A percentile compares a stretch with the other conserved stretches of the same genome.
Conservation (phyloP, 2,329 filamentous ascomycete species). For the Cladosporium sp. region DNA sequence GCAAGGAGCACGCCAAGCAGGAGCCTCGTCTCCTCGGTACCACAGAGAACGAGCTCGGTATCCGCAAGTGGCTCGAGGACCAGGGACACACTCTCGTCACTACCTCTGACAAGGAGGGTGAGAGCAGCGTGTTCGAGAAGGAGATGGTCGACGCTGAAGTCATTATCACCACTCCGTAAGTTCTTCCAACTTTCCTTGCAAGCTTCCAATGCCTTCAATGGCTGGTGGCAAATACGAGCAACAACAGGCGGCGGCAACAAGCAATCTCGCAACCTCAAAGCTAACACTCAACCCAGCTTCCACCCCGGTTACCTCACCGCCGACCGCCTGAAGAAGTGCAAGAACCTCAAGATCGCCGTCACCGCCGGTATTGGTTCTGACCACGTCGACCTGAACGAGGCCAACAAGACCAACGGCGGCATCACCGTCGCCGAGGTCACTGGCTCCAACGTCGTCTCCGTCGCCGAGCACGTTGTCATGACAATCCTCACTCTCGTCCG, state of each 20-base stretch:
- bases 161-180: constrained; percentile 97
- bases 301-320: constrained; percentile 97
- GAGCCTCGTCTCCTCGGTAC: constrained; percentile 89
- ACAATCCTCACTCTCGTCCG: constrained; percentile 94
- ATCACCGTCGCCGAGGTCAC: constrained; percentile 97
- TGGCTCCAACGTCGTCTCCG: constrained; percentile 96
- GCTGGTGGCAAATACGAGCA: not conserved
- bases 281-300: constrained; percentile 62
- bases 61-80: constrained; percentile 96
- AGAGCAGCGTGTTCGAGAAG: constrained; percentile 89
- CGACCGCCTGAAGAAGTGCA: constrained; percentile 94
- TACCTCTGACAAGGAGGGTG: constrained; percentile 95
- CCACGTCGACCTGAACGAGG: constrained; percentile 94
- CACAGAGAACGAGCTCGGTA: constrained; percentile 96
- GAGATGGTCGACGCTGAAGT: constrained; percentile 96
- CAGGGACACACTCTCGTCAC: constrained; percentile 96
- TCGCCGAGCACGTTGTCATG: constrained; percentile 99
- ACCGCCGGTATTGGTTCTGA: constrained; percentile 98
- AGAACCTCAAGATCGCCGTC: constrained; percentile 97
- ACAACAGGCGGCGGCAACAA: not conserved
- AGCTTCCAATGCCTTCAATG: constrained; percentile 4
- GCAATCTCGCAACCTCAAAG: not conserved
- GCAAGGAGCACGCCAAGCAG: constrained; percentile 82
- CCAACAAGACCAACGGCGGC: constrained; percentile 98
- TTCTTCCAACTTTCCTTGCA: constrained; percentile 16